Percentiles rank a stretch among this genome's conserved stretches.
phyloP scores from a whole-genome alignment of 2,329 filamentous ascomycete species.

The Botrytis porri region DNA sequence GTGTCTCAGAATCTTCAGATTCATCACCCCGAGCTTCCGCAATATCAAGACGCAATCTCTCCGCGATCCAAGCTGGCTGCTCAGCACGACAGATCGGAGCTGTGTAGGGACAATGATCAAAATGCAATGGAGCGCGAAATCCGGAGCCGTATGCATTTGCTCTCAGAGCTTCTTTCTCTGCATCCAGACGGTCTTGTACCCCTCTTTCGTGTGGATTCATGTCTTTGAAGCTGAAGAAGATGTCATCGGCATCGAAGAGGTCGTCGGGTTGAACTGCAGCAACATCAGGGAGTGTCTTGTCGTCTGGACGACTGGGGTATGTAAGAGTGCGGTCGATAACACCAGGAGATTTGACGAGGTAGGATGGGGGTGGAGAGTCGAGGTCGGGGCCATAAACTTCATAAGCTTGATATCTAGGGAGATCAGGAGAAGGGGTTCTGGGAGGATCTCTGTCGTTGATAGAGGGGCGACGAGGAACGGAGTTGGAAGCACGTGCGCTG shows the following conservation, averaged over 20 bases:
- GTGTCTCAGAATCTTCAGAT: background rate
- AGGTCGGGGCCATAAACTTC: background rate
- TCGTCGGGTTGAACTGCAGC: background rate
- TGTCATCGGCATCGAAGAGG: constrained; percentile 8
- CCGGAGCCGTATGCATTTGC: background rate
- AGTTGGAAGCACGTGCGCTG: too few relatives aligned
- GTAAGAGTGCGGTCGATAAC: background rate
- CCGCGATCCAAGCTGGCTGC: background rate
- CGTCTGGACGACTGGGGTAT: background rate
- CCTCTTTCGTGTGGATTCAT: background rate
- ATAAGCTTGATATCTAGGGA: background rate
- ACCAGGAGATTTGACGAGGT: background rate
- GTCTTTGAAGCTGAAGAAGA: background rate
- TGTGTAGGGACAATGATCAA: background rate
- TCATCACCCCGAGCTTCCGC: background rate
- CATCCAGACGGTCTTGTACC: background rate
- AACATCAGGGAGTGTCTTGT: background rate
- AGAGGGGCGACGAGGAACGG: background rate
- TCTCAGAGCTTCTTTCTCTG: background rate
- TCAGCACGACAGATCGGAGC: background rate
- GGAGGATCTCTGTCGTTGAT: background rate
- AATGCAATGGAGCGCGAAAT: background rate
- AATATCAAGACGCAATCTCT: background rate
- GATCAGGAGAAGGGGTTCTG: background rate
- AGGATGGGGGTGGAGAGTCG: constrained; percentile 1